These are phyloP conservation scores for Hanseniaspora thailandica DNA, from an alignment of 805 yeast species.

Conservation along the genomic window DNA sequence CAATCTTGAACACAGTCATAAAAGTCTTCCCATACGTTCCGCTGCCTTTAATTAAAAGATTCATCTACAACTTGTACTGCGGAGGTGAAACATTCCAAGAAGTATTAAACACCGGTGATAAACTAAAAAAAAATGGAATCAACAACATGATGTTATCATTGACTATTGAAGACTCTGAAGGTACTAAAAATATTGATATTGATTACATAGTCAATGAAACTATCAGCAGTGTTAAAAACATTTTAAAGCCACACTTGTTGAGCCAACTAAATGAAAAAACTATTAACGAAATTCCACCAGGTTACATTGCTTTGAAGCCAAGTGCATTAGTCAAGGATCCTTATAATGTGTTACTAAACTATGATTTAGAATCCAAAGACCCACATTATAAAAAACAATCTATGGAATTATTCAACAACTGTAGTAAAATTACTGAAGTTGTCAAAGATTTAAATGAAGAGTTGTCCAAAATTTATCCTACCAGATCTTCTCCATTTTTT, in stretches of 20 bases:
- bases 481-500: slow-evolving; percentile 58
- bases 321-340: slow-evolving; percentile 78
- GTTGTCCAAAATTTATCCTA: slow-evolving; percentile 43
- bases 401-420: slow-evolving; percentile 51
- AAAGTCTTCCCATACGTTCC: slow-evolving; percentile 68
- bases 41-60: slow-evolving; percentile 49
- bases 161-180: slow-evolving; percentile 87
- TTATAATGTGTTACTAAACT: slow-evolving; percentile 56
- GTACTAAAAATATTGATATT: slow-evolving; percentile 49
- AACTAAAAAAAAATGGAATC: slow-evolving; percentile 61
- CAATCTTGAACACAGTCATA: slow-evolving; percentile 49
- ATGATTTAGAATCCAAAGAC: slow-evolving; percentile 27
- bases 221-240: slow-evolving; percentile 50
- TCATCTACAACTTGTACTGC: slow-evolving; percentile 74
- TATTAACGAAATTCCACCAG: slow-evolving; percentile 68
- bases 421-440: slow-evolving; percentile 50
- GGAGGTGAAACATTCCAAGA: slow-evolving; percentile 75
- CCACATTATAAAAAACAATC: slow-evolving; percentile 37
- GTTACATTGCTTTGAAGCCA: slow-evolving; percentile 87
- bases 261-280: slow-evolving; percentile 38
- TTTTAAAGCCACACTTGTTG: slow-evolving; percentile 61
- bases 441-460: slow-evolving; percentile 42
- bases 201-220: slow-evolving; percentile 52
- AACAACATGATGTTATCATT: slow-evolving; percentile 91
- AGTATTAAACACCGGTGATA: slow-evolving; percentile 58